Base-by-base conservation (phyloP, 2,329 filamentous ascomycete genomes). In the Neofusicoccum cordaticola region DNA sequence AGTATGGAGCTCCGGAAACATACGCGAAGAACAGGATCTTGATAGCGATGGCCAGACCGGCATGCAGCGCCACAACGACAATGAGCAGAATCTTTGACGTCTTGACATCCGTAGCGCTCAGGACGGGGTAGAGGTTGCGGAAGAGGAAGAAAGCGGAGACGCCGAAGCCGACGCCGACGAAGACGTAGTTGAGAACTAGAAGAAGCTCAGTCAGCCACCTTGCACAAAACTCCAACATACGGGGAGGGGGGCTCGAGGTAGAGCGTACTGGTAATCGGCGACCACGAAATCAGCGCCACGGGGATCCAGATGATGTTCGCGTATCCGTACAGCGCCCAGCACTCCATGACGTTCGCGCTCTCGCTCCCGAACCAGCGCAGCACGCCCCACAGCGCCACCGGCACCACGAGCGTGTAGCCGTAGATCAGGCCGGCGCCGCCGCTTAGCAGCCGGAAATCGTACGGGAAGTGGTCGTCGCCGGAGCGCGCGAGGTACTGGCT, bases 251-350 rank as follows among this genome's bases (percentile, higher is more conserved):
- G 12, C 4, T 35, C 47, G 19, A 74, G 79, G 71, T 72, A 83
- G 81, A 60, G 27, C 56, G 11, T 5, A 60, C 56, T 87, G 63
- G 87, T 88, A 71, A 97, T 82, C 62, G 90, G 90, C 68, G 90
- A 94, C 91, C 93, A 97, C 75, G 90, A 93, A 70, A 97, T 91
- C 67, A 96, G 80, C 53, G 95, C 93, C 48, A 99, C 93, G 2
- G 90, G 92, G 71, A 99, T 93, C 95, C 95, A 99, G 74, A 99
- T 92, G 72, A 99, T 83, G 80, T 99, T 99, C 65, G 90, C 87
- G 82, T 99, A 99, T 63, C 95, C 95, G 78, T 98, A 99, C 41
- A 99, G 83, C 66, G 93, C 91, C 88, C 92, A 93, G 82, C 93
- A 97, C 82, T 99, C 95, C 69, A 99, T 86, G 66, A 99, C 82